Evolutionary conservation across 805 yeast species (phyloP).

Genomic region (Barnettozyma salicaria): DNA sequence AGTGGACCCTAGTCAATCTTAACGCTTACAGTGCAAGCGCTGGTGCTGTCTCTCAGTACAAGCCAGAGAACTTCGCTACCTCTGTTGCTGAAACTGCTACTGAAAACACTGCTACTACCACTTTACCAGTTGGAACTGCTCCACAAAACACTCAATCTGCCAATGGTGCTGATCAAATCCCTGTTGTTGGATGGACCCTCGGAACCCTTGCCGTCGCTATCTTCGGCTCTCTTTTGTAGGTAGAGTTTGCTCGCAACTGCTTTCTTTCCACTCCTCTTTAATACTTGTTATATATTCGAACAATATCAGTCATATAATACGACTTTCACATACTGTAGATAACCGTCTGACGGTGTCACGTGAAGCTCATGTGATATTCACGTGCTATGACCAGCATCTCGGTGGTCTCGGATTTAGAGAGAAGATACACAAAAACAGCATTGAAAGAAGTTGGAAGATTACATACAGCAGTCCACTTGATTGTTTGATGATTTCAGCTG

Average conservation of each 20-base stretch:
- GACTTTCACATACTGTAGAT: too few species aligned
- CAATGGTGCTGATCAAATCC: constrained; percentile 1
- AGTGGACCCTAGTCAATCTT: constrained; percentile 19
- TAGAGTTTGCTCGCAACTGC: too few species aligned
- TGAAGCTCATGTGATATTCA: too few species aligned
- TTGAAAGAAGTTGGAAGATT: not conserved
- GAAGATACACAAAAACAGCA: constrained; percentile 5
- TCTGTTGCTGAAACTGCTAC: constrained; percentile 21
- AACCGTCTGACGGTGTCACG: too few species aligned
- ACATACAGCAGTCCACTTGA: not conserved
- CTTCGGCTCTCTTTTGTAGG: constrained; percentile 8
- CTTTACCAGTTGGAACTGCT: constrained; percentile 11
- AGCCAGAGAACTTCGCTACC: constrained; percentile 15
- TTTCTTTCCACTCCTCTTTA: too few species aligned
- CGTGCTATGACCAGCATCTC: too few species aligned
- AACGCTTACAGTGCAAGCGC: constrained; percentile 9
- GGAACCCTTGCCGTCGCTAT: constrained; percentile 7
- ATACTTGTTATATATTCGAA: too few species aligned
- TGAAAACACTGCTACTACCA: constrained; percentile 18
- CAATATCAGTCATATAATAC: too few species aligned
- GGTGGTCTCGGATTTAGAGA: too few species aligned
- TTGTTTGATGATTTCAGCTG: too few species aligned
- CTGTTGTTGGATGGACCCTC: not conserved
- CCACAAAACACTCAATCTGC: constrained; percentile 4
- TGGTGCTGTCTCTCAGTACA: constrained; percentile 11